Evolutionary conservation across 2,329 filamentous ascomycete species (phyloP), one percentile per base, ranked within the genome.

Genomic region (Ceratocystis ficicola): DNA sequence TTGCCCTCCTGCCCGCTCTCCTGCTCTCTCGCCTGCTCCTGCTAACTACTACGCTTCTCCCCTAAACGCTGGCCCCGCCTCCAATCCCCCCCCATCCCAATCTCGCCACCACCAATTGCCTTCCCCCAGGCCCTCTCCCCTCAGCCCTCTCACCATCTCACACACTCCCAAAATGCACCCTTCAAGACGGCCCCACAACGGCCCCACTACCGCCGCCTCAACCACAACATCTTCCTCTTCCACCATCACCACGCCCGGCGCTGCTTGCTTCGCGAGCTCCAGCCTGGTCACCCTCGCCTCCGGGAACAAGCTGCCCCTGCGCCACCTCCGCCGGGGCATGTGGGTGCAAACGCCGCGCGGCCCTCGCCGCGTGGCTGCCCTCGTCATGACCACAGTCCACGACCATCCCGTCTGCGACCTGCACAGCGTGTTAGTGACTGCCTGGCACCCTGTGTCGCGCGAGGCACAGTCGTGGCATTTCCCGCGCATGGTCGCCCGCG

Each of bases 381-480:
- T 86, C 5, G 72, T 86, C 32, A 78, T 76, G 70, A 85, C 81
- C 4, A 71, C 72, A 0, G 77, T 83, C 0, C 65, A 68, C 1
- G 66, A 72, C 50, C 73, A 73, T 44, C 67, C 70, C 1, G 75
- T 86, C 70, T 81, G 79, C 67, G 74, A 74, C 0, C 71, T 85
- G 0, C 77, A 76, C 1, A 70, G 67, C 0, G 73, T 85, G 6
- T 71, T 80, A 5, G 78, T 85, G 32, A 86, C 84, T 28, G 79
- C 80, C 0, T 86, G 82, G 81, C 84, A 86, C 70, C 84, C 84
- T 0, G 72, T 86, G 2, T 76, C 74, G 0, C 61, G 71, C 1
- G 73, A 76, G 22, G 73, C 70, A 17, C 71, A 73, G 55, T 69
- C 64, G 2, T 84, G 81, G 81, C 69, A 67, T 0, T 83, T 83